phyloP scores from a whole-genome alignment of 768 basidiomycete genomes.

The Epithele typhae region DNA sequence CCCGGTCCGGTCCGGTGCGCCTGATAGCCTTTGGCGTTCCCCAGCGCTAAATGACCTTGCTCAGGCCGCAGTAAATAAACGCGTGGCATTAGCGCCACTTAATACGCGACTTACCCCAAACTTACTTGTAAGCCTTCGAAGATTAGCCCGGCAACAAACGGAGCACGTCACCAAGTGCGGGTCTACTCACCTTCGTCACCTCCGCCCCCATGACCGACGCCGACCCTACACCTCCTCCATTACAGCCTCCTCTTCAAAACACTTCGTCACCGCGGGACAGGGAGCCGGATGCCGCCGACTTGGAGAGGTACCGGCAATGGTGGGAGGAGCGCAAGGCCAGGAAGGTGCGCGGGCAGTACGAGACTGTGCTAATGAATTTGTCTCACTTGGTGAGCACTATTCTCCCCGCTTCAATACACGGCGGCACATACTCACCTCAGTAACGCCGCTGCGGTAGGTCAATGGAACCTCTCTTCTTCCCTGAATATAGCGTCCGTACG shows the following conservation, averaged over 20 bases:
- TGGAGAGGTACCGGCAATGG: conserved; percentile 62
- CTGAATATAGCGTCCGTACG: conserved; percentile 73
- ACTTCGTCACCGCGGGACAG: conserved; percentile 51
- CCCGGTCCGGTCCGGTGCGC: no score
- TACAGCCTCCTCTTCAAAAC: conserved; percentile 50
- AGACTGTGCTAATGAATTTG: conserved; percentile 59
- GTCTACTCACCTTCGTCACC: background rate
- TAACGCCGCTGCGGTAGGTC: conserved; percentile 39
- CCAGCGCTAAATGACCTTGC: no score
- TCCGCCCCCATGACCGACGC: conserved; percentile 18
- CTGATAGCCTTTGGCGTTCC: no score
- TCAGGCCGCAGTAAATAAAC: background rate
- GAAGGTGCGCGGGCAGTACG: conserved; percentile 72
- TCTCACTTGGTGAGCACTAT: conserved; percentile 52
- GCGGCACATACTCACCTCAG: no score
- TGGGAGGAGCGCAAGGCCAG: conserved; percentile 69
- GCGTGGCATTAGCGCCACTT: no score
- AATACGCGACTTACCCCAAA: no score
- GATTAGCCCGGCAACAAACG: no score
- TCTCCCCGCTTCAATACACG: background rate
- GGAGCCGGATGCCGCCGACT: conserved; percentile 45
- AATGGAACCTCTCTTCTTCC: conserved; percentile 61
- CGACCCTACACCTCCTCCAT: conserved; percentile 23
- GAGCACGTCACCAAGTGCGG: no score
- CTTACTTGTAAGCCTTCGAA: no score